Evolutionary conservation across 352 stramenopile species (phyloP).

Genomic region (Phytophthora podocarpi): DNA sequence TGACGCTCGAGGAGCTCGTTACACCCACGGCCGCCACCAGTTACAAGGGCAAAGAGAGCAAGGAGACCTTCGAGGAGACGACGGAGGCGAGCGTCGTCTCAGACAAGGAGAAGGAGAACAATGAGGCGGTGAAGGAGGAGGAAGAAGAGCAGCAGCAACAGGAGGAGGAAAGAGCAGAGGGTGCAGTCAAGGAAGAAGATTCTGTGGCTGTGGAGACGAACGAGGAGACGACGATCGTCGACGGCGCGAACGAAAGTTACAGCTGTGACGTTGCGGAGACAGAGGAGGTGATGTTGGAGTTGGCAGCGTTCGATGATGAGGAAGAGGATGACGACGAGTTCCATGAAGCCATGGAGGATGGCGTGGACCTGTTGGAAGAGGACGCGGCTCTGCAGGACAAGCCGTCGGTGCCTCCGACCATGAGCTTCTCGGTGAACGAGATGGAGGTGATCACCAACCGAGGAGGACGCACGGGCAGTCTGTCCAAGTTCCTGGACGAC

Average conservation of each 20-base stretch:
- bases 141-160: background rate
- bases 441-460: slow-evolving; percentile 87
- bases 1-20: slow-evolving; percentile 35
- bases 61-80: background rate
- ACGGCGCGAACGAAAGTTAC: slow-evolving; percentile 19
- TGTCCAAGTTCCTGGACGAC: slow-evolving; percentile 86
- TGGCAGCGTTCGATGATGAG: slow-evolving; percentile 28
- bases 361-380: slow-evolving; percentile 35
- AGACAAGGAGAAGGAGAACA: slow-evolving; percentile 4
- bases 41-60: background rate
- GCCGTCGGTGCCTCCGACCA: slow-evolving; percentile 53
- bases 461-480: slow-evolving; percentile 61
- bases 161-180: background rate
- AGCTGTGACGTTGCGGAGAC: background rate
- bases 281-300: slow-evolving; percentile 28
- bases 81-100: background rate
- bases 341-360: slow-evolving; percentile 49
- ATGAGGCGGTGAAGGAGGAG: background rate
- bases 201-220: background rate
- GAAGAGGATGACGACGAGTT: slow-evolving; percentile 56
- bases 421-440: slow-evolving; percentile 83
- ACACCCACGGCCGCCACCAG: background rate
- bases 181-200: background rate
- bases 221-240: slow-evolving; percentile 12
- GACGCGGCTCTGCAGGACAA: slow-evolving; percentile 20